phyloP scores from a whole-genome alignment of 768 basidiomycete genomes.

The Termitomyces sp. region DNA sequence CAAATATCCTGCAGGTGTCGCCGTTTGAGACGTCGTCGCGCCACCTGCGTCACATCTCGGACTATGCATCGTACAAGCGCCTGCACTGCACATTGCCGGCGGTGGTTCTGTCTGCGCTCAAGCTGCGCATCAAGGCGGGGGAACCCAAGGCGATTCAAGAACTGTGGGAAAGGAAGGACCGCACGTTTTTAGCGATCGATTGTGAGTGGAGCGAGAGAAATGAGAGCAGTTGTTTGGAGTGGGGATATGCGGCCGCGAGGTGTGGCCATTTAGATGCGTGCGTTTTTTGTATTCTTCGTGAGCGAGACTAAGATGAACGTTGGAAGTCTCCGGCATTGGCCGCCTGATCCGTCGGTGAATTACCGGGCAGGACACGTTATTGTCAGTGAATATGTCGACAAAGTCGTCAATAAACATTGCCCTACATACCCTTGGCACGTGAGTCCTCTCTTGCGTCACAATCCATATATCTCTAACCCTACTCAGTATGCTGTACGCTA shows the following conservation, averaged over 20 bases:
- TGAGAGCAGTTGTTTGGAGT: constrained; percentile 63
- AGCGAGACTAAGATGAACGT: background rate
- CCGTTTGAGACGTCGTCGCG: constrained; percentile 67
- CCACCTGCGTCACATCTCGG: constrained; percentile 66
- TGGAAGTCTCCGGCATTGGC: constrained; percentile 63
- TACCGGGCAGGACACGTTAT: constrained; percentile 77
- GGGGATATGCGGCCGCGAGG: constrained; percentile 78
- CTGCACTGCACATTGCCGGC: constrained; percentile 69
- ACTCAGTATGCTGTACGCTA: constrained; percentile 60
- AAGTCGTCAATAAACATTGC: constrained; percentile 53
- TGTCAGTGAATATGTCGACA: constrained; percentile 64
- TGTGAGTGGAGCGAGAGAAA: constrained; percentile 78
- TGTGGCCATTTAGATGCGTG: constrained; percentile 69
- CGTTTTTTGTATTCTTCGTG: background rate
- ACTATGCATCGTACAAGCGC: constrained; percentile 65
- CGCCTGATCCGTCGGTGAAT: constrained; percentile 68
- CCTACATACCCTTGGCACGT: constrained; percentile 75
- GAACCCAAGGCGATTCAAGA: constrained; percentile 60
- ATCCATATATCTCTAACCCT: background rate
- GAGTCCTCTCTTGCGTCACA: constrained; percentile 18
- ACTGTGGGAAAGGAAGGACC: constrained; percentile 65
- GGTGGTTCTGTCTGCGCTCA: constrained; percentile 58
- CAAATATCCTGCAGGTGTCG: constrained; percentile 63
- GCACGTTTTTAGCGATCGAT: constrained; percentile 70
- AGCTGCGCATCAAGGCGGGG: constrained; percentile 58